phyloP scores from a whole-genome alignment of 2,329 filamentous ascomycete species.

The Fusarium hainanense region DNA sequence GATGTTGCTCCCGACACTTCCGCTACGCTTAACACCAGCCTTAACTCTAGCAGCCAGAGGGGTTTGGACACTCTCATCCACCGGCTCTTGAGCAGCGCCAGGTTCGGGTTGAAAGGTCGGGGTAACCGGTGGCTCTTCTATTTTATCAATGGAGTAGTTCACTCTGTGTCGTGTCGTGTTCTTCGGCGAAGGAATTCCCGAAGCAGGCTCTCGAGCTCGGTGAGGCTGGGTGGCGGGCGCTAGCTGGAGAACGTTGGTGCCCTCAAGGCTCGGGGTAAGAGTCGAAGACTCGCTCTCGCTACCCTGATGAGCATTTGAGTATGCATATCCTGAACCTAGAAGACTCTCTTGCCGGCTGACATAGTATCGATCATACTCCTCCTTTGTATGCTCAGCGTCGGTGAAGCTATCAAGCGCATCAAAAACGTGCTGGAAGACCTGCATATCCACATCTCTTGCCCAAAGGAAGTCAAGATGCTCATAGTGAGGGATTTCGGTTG shows the following conservation, averaged over 20 bases:
- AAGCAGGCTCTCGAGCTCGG: slow-evolving; percentile 44
- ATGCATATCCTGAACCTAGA: slow-evolving; percentile 52
- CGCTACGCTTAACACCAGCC: slow-evolving; percentile 37
- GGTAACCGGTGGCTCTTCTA: slow-evolving; percentile 30
- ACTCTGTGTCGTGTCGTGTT: slow-evolving; percentile 30
- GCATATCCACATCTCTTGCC: slow-evolving; percentile 83
- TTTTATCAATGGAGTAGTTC: slow-evolving; percentile 25
- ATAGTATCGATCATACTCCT: slow-evolving; percentile 70
- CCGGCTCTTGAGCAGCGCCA: slow-evolving; percentile 21
- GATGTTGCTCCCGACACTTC: slow-evolving; percentile 51
- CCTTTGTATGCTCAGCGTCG: slow-evolving; percentile 65
- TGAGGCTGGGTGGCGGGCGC: slow-evolving; percentile 41
- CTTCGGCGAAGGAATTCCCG: slow-evolving; percentile 32
- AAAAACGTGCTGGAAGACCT: slow-evolving; percentile 92
- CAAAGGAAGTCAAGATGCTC: slow-evolving; percentile 98
- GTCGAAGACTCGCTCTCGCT: slow-evolving; percentile 55
- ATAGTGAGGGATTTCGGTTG: slow-evolving; percentile 89
- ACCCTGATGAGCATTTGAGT: slow-evolving; percentile 43
- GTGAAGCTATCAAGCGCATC: slow-evolving; percentile 83
- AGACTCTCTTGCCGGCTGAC: slow-evolving; percentile 63
- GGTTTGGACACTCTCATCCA: slow-evolving; percentile 34
- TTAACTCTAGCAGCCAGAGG: slow-evolving; percentile 32
- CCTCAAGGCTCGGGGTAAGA: slow-evolving; percentile 42
- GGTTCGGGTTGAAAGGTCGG: slow-evolving; percentile 18
- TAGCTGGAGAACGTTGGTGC: slow-evolving; percentile 10